phyloP scores from a whole-genome alignment of 2,329 filamentous ascomycete species.

The Alternaria brassicicola region DNA sequence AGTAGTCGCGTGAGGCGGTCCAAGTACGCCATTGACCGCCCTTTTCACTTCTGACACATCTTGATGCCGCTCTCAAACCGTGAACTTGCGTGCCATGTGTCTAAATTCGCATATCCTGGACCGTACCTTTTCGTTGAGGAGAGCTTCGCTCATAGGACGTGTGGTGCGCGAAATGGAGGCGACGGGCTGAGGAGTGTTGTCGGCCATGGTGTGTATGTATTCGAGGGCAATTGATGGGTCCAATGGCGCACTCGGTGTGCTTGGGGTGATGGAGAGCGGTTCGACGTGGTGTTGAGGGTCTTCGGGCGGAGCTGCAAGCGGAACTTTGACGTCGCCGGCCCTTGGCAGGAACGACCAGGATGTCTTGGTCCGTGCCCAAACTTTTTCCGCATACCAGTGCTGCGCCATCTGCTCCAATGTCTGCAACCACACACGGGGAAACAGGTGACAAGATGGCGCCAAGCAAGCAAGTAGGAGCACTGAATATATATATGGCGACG shows the following conservation, averaged over 20 bases:
- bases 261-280: constrained; percentile 13
- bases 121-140: constrained; percentile 97
- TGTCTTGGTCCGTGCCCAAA: constrained; percentile 22
- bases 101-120: not conserved
- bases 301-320: constrained; percentile 25
- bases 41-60: not conserved
- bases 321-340: constrained; percentile 33
- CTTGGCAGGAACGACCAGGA: constrained; percentile 30
- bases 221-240: constrained; percentile 38
- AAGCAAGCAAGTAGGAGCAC: constrained; percentile 19
- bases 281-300: constrained; percentile 34
- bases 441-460: constrained; percentile 33
- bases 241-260: constrained; percentile 25
- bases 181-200: constrained; percentile 60
- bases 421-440: constrained; percentile 7
- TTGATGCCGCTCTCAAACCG: not conserved
- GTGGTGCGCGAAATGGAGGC: constrained; percentile 71
- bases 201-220: constrained; percentile 58
- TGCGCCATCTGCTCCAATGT: constrained; percentile 4
- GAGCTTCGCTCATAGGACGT: constrained; percentile 91
- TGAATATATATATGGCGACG: rapidly evolving
- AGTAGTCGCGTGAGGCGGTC: constrained; percentile 19
- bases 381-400: constrained; percentile 24
- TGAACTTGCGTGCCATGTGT: not conserved
- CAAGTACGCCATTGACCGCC: not conserved